Evolutionary conservation across 768 basidiomycete species (phyloP), one percentile per base, ranked within the genome.

Genomic region (Boletus edulis): DNA sequence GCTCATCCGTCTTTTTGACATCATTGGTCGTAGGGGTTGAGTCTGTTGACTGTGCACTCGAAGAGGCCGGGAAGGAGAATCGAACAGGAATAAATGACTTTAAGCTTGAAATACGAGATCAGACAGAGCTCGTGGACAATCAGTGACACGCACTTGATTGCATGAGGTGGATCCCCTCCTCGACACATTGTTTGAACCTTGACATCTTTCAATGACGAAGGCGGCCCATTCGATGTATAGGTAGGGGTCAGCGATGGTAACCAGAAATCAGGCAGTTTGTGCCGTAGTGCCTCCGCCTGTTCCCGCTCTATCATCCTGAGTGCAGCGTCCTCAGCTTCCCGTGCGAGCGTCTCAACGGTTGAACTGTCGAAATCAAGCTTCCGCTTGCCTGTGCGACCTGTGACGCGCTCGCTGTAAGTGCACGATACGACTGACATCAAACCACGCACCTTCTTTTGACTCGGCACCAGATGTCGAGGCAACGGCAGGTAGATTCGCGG

Each of bases 221-320:
- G 86, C 11, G 78, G 79, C 0, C 84, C 84, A 46, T 67, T 77
- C 32, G 88, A 77, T 22, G 81, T 74, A 71, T 89, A 83, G 43
- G 81, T 95, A 0, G 95, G 95, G 0, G 95, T 94, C 24, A 98
- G 73, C 0, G 91, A 94, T 3, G 94, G 94, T 38, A 99, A 78
- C 97, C 97, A 99, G 69, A 97, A 99, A 64, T 97, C 94, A 3
- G 97, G 94, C 3, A 98, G 80, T 70, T 98, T 97, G 56, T 84
- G 81, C 55, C 87, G 90, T 53, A 96, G 74, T 4, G 87, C 81
- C 58, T 94, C 93, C 0, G 88, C 87, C 61, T 91, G 89, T 68
- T 97, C 94, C 34, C 79, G 78, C 66, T 94, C 91, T 45, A 98
- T 92, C 63, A 87, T 76, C 32, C 79, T 79, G 46, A 95, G 73